A percentile compares a stretch with the other conserved stretches of the same genome.
Conservation (phyloP, 495 filamentous ascomycete genomes). For the Annulohypoxylon moriforme region DNA sequence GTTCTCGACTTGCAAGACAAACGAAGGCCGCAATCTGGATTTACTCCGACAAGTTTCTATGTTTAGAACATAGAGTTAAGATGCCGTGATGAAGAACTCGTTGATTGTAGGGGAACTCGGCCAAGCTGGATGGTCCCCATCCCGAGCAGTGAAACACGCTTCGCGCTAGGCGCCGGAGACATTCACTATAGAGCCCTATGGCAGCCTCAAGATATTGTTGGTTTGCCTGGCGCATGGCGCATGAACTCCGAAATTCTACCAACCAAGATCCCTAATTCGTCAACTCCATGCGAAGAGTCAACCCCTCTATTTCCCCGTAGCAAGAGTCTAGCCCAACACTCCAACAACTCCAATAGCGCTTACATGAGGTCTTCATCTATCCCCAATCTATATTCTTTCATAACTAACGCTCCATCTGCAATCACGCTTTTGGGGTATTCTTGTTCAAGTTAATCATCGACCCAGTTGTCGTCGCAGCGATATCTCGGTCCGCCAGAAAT, state of each 20-base stretch:
- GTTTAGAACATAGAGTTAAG: background rate
- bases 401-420: background rate
- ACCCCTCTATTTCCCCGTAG: background rate
- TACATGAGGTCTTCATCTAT: background rate
- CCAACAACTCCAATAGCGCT: background rate
- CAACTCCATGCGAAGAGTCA: background rate
- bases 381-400: background rate
- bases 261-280: background rate
- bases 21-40: background rate
- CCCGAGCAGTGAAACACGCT: conserved; percentile 36
- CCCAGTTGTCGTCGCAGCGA: conserved; percentile 52
- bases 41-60: background rate
- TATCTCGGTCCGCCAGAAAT: conserved; percentile 54
- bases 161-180: conserved; percentile 1
- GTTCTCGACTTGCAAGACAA: background rate
- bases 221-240: too few species aligned
- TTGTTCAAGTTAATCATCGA: conserved; percentile 53
- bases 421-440: conserved; percentile 54
- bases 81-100: background rate
- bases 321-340: background rate
- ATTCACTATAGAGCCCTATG: background rate
- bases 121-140: conserved; percentile 33
- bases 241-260: background rate
- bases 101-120: background rate
- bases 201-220: background rate